Evolutionary conservation across 352 stramenopile species (phyloP).

Genomic region (Pythium biforme): DNA sequence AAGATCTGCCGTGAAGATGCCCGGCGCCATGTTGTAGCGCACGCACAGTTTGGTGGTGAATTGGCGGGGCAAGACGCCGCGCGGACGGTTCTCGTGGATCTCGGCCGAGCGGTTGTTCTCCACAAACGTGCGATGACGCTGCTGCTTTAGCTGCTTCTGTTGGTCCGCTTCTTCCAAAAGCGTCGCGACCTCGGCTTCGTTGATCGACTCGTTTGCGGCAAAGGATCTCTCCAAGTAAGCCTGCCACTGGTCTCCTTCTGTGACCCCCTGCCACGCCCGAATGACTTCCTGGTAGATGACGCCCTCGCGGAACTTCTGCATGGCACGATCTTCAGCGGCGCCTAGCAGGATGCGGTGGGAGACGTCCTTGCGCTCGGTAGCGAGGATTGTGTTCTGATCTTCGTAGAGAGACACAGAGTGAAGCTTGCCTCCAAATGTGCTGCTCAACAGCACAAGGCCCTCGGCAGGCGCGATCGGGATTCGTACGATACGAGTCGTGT

Average conservation of each 20-base stretch:
- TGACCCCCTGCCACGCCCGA: conserved; percentile 48
- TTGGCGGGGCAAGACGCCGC: conserved; percentile 60
- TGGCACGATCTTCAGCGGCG: conserved; percentile 42
- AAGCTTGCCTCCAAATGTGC: conserved; percentile 76
- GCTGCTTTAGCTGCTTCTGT: conserved; percentile 37
- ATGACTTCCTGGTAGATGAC: conserved; percentile 74
- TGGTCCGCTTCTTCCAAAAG: conserved; percentile 40
- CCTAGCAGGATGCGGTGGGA: conserved; percentile 61
- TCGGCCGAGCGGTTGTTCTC: conserved; percentile 50
- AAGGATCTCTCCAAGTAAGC: conserved; percentile 60
- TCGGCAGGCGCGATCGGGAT: conserved; percentile 87
- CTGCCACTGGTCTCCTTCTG: conserved; percentile 52
- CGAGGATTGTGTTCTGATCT: conserved; percentile 64
- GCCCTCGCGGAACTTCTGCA: conserved; percentile 65
- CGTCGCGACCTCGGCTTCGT: conserved; percentile 38
- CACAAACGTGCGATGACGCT: conserved; percentile 44
- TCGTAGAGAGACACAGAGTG: conserved; percentile 74
- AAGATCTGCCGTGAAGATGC: conserved; percentile 74
- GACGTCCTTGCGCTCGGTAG: conserved; percentile 49
- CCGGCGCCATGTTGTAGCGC: conserved; percentile 60
- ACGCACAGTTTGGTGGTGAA: conserved; percentile 83
- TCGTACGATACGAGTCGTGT: conserved; percentile 78
- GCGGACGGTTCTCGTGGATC: conserved; percentile 37
- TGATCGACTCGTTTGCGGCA: conserved; percentile 43
- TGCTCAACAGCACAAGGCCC: conserved; percentile 83